Conservation (phyloP, 148 eudicot genomes). For the Dianthus caryophyllus region DNA sequence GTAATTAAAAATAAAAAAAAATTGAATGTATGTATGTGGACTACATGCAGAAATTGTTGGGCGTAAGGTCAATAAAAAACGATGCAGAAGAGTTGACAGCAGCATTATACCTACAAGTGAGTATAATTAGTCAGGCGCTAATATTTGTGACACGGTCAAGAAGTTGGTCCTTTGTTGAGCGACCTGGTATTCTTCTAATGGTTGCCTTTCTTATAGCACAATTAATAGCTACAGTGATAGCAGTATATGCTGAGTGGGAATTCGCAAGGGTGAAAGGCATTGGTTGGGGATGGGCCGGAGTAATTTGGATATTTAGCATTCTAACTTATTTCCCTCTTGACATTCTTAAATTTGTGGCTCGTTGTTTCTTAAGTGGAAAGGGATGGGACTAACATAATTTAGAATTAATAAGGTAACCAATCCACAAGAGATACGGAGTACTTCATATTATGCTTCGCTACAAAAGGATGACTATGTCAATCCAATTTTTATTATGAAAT, state of each 20-base stretch:
- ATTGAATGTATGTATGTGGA: background rate
- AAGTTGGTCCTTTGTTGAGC: conserved; percentile 77
- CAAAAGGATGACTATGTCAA: no score
- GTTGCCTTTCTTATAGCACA: conserved; percentile 70
- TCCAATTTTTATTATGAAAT: no score
- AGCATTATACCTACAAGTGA: conserved; percentile 90
- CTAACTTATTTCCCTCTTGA: conserved; percentile 82
- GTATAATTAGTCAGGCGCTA: conserved; percentile 88
- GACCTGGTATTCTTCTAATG: conserved; percentile 61
- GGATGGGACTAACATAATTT: conserved; percentile 52
- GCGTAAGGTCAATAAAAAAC: conserved; percentile 42
- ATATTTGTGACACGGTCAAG: conserved; percentile 88
- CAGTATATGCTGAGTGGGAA: conserved; percentile 72
- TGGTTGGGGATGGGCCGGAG: conserved; percentile 95
- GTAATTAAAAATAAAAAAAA: no score
- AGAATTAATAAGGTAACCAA: conserved; percentile 27
- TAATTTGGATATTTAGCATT: conserved; percentile 68
- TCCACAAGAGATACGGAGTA: background rate
- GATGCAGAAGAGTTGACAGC: conserved; percentile 55
- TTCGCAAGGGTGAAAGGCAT: conserved; percentile 65
- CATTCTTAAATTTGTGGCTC: conserved; percentile 60
- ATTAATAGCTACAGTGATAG: conserved; percentile 67
- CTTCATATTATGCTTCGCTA: no score
- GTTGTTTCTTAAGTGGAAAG: conserved; percentile 40
- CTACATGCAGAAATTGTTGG: conserved; percentile 42